Evolutionary conservation across 2,329 filamentous ascomycete genomes (phyloP).

Genomic region (Diaporthe citriasiana): DNA sequence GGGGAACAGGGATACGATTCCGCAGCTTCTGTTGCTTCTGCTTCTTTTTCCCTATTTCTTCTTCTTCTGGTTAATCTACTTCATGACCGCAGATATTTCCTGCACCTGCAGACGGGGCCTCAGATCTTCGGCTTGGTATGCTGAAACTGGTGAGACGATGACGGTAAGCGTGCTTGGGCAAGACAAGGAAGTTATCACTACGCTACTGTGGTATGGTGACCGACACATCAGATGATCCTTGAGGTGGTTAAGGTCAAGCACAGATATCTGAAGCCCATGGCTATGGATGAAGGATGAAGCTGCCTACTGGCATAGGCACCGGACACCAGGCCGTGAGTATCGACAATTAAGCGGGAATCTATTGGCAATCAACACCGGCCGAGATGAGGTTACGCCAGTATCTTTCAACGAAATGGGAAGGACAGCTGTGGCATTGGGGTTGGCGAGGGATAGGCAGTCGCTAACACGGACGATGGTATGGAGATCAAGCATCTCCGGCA

Average conservation of each 20-base stretch:
- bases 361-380: neutral
- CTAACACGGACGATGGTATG: neutral
- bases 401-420: too few relatives aligned
- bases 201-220: neutral
- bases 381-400: neutral
- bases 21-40: neutral
- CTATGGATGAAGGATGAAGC: neutral
- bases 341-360: neutral
- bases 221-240: neutral
- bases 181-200: neutral
- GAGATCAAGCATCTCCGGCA: neutral
- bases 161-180: neutral
- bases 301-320: too few relatives aligned
- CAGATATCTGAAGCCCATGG: neutral
- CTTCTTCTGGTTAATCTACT: neutral
- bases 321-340: too few relatives aligned
- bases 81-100: neutral
- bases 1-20: neutral
- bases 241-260: neutral
- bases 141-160: conserved; percentile 1
- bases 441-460: neutral
- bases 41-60: too few relatives aligned
- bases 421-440: neutral
- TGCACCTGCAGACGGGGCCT: neutral
- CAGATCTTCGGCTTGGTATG: neutral